A percentile compares a stretch with the other conserved stretches of the same genome.
phyloP scores from a whole-genome alignment of 257 asterid genomes.

The Nicotiana noctiflora region DNA sequence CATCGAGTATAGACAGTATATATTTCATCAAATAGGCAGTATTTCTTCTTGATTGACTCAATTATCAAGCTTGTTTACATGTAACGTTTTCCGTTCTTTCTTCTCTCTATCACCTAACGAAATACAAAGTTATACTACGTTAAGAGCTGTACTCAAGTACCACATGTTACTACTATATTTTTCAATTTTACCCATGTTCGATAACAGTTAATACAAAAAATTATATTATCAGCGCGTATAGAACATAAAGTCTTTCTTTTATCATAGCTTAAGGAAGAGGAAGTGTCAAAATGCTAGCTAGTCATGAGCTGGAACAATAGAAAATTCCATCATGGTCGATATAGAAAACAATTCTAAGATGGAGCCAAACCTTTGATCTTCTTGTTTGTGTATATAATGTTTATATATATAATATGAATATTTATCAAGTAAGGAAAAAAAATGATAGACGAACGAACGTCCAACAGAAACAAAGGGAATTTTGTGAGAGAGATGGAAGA shows the following conservation, averaged over 20 bases:
- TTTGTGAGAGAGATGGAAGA: slow-evolving; percentile 4
- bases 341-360: neutral
- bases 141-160: neutral
- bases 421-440: too few relatives aligned
- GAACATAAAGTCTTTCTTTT: neutral
- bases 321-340: neutral
- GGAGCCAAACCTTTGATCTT: neutral
- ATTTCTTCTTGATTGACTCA: neutral
- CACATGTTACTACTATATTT: neutral
- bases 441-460: neutral
- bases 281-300: neutral
- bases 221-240: neutral
- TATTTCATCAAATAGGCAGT: too few relatives aligned
- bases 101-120: too few relatives aligned
- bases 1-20: neutral
- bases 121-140: neutral
- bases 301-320: neutral
- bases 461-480: slow-evolving; percentile 23
- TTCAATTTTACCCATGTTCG: neutral
- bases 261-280: neutral
- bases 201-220: too few relatives aligned
- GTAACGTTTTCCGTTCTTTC: too few relatives aligned
- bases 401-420: neutral
- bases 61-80: neutral
- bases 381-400: neutral